Evolutionary conservation across 129 eudicot genomes (phyloP).

Genomic region (Saussurea involucrata): DNA sequence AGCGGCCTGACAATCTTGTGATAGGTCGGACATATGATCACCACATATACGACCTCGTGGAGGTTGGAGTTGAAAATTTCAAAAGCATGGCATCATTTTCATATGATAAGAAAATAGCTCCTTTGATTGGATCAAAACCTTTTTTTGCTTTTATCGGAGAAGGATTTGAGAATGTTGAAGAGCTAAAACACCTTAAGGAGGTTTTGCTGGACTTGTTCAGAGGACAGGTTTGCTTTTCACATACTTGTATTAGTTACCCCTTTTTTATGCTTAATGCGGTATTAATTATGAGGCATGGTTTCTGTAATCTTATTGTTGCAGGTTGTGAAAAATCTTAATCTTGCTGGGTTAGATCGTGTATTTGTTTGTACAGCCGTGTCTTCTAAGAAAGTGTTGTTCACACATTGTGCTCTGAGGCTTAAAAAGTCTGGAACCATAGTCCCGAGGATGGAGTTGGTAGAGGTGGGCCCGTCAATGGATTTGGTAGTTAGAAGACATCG

Average conservation of each 20-base stretch:
- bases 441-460: no score
- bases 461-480: no score
- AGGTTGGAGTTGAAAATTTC: slow-evolving; percentile 84
- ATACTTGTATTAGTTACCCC: no score
- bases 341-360: slow-evolving; percentile 87
- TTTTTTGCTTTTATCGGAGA: slow-evolving; percentile 89
- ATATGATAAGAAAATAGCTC: slow-evolving; percentile 73
- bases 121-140: slow-evolving; percentile 76
- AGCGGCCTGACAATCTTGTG: slow-evolving; percentile 91
- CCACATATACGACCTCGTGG: slow-evolving; percentile 88
- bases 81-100: slow-evolving; percentile 69
- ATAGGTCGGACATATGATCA: slow-evolving; percentile 89
- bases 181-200: no score
- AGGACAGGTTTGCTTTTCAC: no score
- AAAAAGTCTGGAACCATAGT: no score
- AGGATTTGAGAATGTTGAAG: slow-evolving; percentile 73
- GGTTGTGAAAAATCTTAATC: slow-evolving; percentile 76
- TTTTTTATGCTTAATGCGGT: no score
- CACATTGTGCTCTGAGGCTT: no score
- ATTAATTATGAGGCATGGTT: no score
- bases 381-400: slow-evolving; percentile 47
- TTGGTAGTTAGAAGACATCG: slow-evolving; percentile 89
- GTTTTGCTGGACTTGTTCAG: no score
- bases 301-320: no score
- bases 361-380: slow-evolving; percentile 85